A percentile compares a stretch with the other conserved stretches of the same genome.
Evolutionary conservation across 1,284 basidiomycete species (phyloP).

Genomic region (Amylostereum areolatum): DNA sequence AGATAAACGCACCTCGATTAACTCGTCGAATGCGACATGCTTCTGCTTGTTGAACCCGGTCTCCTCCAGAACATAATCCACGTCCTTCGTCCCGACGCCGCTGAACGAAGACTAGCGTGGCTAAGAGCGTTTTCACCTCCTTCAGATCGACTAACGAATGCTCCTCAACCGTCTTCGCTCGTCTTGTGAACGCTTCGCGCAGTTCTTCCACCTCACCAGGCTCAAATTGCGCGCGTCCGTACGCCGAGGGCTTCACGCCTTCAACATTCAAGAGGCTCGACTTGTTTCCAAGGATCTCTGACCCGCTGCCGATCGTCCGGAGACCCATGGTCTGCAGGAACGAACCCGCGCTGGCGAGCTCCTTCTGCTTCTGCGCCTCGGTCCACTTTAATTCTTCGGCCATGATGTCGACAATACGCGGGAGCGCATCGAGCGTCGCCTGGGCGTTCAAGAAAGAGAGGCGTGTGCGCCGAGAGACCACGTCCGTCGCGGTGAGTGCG

Average conservation of each 20-base stretch:
- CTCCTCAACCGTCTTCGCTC: slow-evolving; percentile 23
- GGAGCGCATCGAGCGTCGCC: slow-evolving; percentile 81
- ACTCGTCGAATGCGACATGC: slow-evolving; percentile 70
- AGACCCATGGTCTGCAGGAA: slow-evolving; percentile 81
- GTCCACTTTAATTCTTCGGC: slow-evolving; percentile 81
- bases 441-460: slow-evolving; percentile 92
- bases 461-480: slow-evolving; percentile 87
- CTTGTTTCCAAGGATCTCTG: slow-evolving; percentile 15
- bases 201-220: slow-evolving; percentile 64
- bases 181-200: slow-evolving; percentile 46
- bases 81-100: slow-evolving; percentile 48
- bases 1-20: slow-evolving; percentile 62
- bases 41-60: slow-evolving; percentile 56
- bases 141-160: slow-evolving; percentile 27
- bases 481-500: slow-evolving; percentile 85
- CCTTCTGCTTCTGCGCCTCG: slow-evolving; percentile 44
- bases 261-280: slow-evolving; percentile 15
- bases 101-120: slow-evolving; percentile 47
- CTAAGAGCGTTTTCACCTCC: slow-evolving; percentile 38
- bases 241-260: slow-evolving; percentile 27
- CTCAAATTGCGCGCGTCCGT: slow-evolving; percentile 60
- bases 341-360: slow-evolving; percentile 55
- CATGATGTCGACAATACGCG: slow-evolving; percentile 90
- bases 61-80: slow-evolving; percentile 71
- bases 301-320: slow-evolving; percentile 30